Evolutionary conservation across 768 basidiomycete genomes (phyloP), one percentile per base, ranked within the genome.

Genomic region (Asterophora lycoperdoides): DNA sequence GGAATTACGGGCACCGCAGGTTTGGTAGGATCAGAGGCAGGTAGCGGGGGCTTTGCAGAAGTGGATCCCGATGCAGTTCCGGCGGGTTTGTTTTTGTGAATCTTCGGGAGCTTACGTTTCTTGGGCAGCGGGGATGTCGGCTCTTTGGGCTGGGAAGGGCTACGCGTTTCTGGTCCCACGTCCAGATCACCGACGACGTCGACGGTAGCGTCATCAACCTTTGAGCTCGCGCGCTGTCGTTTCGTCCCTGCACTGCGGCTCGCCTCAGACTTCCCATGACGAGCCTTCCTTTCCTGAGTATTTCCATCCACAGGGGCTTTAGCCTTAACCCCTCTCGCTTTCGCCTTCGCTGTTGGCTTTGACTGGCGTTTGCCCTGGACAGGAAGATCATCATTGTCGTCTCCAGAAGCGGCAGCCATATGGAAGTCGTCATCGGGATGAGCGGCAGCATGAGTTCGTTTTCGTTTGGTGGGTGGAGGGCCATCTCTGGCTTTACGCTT

Each of bases 41-140:
- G 33, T 1, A 23, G 23, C 23, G 57, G 59, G 18, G 71, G 59
- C 18, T 67, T 64, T 35, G 56, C 54, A 8, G 55, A 44, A 9
- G 52, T 33, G 14, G 66, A 54, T 33, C 61, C 62, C 15, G 64
- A 28, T 4, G 58, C 54, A 0, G 64, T 48, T 13, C 65, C 45
- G 39, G 64, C 50, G 13, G 62, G 51, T 62, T 84, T 83, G 64
- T 71, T 79, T 67, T 85, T 84, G 69, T 78, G 84, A 52, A 86
- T 86, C n/a, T 77, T 67, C 0, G 84, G 82, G 17, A 83, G 70
- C 60, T 85, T 87, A 33, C 71, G 76, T 36, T 62, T 64, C 48
- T 64, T 67, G 4, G 58, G 40, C 49, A 59, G 56, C 49, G n/a
- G 60, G 50, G 68, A 59, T 10, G 69, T 61, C 19, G 64, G 58